Base-by-base conservation (phyloP, 2,329 filamentous ascomycete species). In the Emmonsiellopsis sp. region DNA sequence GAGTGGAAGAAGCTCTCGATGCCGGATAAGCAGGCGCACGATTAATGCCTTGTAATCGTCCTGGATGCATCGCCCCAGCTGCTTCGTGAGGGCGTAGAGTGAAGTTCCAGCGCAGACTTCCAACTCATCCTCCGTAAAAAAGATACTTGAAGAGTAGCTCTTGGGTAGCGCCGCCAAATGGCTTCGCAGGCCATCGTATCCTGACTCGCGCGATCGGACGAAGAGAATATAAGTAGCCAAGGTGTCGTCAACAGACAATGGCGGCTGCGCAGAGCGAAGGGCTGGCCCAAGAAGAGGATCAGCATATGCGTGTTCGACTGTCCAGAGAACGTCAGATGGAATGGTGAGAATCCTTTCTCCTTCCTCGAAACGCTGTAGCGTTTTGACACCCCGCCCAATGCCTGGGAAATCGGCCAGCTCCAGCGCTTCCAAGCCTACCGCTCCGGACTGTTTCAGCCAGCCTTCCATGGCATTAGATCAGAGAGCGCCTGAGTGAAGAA, bases 91-190 rank as follows among this genome's bases (percentile, higher is more conserved):
- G 14, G 62, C 62, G 56, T 65, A 64, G 36, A 69, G 60, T 60
- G 67, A 68, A 34, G 59, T 60, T 51, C 65, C 66, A 40, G 59
- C 61, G 56, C 65, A 68, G 55, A 66, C 63, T 58, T 65, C 58
- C 55, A 68, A 56, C 57, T 69, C 64, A 31, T 67, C 62, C 9
- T 68, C 58, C 6, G 58, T 57, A 57, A 69, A 68, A 55, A 68
- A 68, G 54, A 69, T 66, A 57, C 65, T 68, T 55, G 62, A 62
- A 52, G 62, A 64, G 61, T 69, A 68, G 54, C 57, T 65, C 45
- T 56, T 53, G 54, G 66, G 65, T 44, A 69, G 54, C 54, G 57
- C 62, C 36, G 61, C 61, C 44, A 68, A 55, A 61, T 69, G 66
- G 49, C 55, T 55, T 56, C 56, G 53, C 50, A 51, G 53, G 53